A percentile compares a stretch with the other conserved stretches of the same genome.
These are phyloP conservation scores for Candida loeiensis DNA, from an alignment of 805 yeast genomes.

Conservation along the genomic window DNA sequence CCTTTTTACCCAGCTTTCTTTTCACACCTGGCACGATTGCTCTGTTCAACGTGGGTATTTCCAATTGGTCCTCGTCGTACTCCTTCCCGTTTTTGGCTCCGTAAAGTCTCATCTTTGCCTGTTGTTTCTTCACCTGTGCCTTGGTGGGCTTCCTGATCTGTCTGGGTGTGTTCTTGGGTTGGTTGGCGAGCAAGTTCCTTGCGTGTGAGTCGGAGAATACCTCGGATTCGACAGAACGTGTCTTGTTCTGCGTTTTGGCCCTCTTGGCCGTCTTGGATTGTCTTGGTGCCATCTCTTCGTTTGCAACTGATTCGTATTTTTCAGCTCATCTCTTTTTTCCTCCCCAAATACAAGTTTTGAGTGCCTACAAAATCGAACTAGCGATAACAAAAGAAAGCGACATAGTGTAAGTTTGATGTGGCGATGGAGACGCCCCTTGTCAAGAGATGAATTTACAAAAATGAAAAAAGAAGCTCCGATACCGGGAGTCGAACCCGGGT, in stretches of 20 bases:
- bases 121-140: slow-evolving; percentile 59
- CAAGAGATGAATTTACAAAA: background rate
- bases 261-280: slow-evolving; percentile 62
- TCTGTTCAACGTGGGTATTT: slow-evolving; percentile 74
- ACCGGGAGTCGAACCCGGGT: slow-evolving; percentile 88
- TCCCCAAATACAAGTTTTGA: background rate
- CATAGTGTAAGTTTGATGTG: no score
- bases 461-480: slow-evolving; percentile 48
- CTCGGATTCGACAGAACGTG: slow-evolving; percentile 60
- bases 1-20: slow-evolving; percentile 80
- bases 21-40: slow-evolving; percentile 82
- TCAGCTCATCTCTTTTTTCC: slow-evolving; percentile 3
- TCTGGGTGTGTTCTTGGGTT: slow-evolving; percentile 60
- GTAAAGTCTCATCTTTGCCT: slow-evolving; percentile 59
- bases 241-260: slow-evolving; percentile 47
- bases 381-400: no score
- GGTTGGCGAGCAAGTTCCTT: slow-evolving; percentile 56
- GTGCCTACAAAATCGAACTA: background rate
- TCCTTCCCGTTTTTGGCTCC: slow-evolving; percentile 57
- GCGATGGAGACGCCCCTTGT: no score
- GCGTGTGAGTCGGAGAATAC: slow-evolving; percentile 66
- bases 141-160: slow-evolving; percentile 50
- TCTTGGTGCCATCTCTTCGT: slow-evolving; percentile 47
- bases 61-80: slow-evolving; percentile 74
- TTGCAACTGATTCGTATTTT: background rate